phyloP scores from a whole-genome alignment of 2,329 filamentous ascomycete species.

The Stagonosporopsis cucurbitacearum region DNA sequence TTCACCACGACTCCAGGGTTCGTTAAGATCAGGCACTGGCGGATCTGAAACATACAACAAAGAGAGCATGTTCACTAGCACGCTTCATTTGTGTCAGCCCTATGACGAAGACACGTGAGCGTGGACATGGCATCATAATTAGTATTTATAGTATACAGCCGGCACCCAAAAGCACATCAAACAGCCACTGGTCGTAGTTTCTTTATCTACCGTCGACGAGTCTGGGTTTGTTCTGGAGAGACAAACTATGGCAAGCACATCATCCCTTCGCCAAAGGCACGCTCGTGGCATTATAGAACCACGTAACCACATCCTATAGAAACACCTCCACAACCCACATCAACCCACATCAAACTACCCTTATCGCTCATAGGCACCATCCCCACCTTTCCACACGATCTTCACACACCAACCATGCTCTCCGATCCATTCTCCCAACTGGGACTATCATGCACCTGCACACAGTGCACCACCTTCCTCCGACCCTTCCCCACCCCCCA shows the following conservation, averaged over 20 bases:
- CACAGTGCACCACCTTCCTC: conserved; percentile 22
- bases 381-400: no score
- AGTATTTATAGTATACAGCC: conserved; percentile 1
- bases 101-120: background rate
- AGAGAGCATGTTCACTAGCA: background rate
- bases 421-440: background rate
- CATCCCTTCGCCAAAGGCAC: background rate
- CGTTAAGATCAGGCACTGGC: background rate
- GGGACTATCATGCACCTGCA: conserved; percentile 24
- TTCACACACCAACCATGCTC: conserved; percentile 4
- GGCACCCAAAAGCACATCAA: background rate
- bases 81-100: background rate
- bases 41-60: conserved; percentile 5
- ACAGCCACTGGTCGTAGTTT: background rate
- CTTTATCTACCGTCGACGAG: background rate
- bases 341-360: background rate
- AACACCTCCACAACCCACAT: background rate
- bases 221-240: background rate
- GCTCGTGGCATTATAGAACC: no score
- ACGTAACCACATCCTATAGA: background rate
- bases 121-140: background rate
- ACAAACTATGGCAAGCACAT: background rate
- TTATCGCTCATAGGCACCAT: background rate
- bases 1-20: background rate
- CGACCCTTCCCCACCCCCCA: conserved; percentile 9